Conservation (phyloP, 2,329 filamentous ascomycete species). For the Fusarium lyarnte region DNA sequence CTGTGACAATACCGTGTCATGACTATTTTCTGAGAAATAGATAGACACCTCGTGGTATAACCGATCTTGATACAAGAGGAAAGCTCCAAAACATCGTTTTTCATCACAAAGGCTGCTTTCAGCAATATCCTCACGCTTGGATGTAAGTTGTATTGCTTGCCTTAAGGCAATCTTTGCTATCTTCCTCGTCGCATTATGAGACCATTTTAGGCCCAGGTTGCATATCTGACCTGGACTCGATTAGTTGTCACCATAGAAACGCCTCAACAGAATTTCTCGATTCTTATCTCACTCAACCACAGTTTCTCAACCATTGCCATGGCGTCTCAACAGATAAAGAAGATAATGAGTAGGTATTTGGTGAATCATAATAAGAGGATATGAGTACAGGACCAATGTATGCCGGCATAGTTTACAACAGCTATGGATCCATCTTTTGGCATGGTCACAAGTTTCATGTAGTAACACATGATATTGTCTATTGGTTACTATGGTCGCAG, state of each 20-base stretch:
- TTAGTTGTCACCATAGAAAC: background rate
- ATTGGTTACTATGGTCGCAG: background rate
- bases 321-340: slow-evolving; percentile 1
- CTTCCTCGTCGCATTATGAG: background rate
- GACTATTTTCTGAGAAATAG: background rate
- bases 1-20: background rate
- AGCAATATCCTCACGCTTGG: background rate
- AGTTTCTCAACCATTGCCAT: slow-evolving; percentile 1
- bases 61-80: background rate
- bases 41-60: background rate
- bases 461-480: background rate
- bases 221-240: background rate
- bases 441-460: background rate
- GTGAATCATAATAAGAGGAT: background rate
- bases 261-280: slow-evolving; percentile 13
- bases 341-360: background rate
- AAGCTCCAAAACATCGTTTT: background rate
- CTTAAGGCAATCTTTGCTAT: background rate
- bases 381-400: background rate
- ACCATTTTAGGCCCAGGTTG: background rate
- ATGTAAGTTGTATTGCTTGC: background rate
- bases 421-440: background rate
- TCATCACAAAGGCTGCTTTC: background rate
- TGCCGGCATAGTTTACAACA: background rate
- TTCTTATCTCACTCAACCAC: background rate